phyloP scores from a whole-genome alignment of 345 rosid genomes.

The Gossypium bickii region DNA sequence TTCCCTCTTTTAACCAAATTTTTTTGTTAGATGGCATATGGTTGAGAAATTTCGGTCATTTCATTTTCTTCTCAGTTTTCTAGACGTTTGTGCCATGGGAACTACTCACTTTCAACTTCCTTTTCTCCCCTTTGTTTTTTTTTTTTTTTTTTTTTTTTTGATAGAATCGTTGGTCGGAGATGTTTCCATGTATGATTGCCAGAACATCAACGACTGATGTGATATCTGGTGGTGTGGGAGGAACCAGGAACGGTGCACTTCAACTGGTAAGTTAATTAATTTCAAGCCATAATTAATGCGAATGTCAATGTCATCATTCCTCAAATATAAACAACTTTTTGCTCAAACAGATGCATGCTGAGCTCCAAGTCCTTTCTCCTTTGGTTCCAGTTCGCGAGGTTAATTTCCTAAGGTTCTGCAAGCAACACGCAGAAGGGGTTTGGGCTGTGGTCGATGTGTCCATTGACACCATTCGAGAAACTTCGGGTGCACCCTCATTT shows the following conservation, averaged over 20 bases:
- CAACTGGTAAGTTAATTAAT: conserved; percentile 68
- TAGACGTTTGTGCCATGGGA: background rate
- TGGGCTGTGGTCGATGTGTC: conserved; percentile 99
- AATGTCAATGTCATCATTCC: background rate
- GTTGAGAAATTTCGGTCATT: too few species aligned
- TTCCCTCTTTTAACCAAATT: too few species aligned
- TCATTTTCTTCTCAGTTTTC: background rate
- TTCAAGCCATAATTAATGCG: background rate
- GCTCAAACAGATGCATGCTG: conserved; percentile 77
- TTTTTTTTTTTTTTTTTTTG: background rate
- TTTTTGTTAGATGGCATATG: too few species aligned
- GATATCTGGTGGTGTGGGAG: conserved; percentile 77
- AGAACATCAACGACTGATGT: conserved; percentile 74
- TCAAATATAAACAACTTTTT: background rate
- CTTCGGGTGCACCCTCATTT: conserved; percentile 44
- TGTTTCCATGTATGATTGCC: conserved; percentile 89
- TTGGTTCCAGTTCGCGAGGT: conserved; percentile 90
- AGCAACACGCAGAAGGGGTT: conserved; percentile 86
- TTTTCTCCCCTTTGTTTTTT: background rate
- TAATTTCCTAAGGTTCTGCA: conserved; percentile 82
- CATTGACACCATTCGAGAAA: conserved; percentile 51
- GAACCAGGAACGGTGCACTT: conserved; percentile 88
- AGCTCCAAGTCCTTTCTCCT: conserved; percentile 84
- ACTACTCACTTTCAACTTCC: background rate
- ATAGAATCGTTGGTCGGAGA: conserved; percentile 94